Percentiles rank a stretch among this genome's conserved stretches.
Conservation (phyloP, 331 rosid species). For the Spiraea crenata region DNA sequence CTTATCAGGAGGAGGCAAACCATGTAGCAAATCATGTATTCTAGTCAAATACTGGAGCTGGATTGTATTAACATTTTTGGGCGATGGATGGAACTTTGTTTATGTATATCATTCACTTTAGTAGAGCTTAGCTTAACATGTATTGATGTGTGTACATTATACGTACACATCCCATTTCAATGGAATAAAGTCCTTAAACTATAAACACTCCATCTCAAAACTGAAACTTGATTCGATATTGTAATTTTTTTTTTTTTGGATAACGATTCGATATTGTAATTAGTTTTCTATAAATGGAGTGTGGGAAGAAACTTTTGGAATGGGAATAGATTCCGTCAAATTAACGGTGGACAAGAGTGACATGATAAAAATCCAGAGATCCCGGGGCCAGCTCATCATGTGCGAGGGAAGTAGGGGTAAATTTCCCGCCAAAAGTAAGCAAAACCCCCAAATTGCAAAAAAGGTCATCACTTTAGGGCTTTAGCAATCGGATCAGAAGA, state of each 20-base stretch:
- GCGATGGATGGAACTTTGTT: background rate
- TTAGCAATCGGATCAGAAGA: background rate
- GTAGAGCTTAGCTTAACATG: background rate
- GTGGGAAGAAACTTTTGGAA: no score
- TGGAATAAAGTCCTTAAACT: no score
- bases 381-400: background rate
- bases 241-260: background rate
- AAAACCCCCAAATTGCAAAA: background rate
- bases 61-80: background rate
- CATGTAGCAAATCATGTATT: background rate
- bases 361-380: no score
- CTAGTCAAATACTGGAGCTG: background rate
- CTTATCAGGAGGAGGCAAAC: background rate
- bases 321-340: no score
- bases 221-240: background rate
- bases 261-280: no score
- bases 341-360: no score
- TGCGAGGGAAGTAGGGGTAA: background rate
- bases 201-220: background rate
- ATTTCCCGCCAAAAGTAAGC: constrained; percentile 42
- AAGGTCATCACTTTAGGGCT: background rate
- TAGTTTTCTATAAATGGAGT: no score
- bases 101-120: no score
- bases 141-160: no score
- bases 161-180: no score